phyloP scores from a whole-genome alignment of 129 eudicot genomes.

The Calendula officinalis region DNA sequence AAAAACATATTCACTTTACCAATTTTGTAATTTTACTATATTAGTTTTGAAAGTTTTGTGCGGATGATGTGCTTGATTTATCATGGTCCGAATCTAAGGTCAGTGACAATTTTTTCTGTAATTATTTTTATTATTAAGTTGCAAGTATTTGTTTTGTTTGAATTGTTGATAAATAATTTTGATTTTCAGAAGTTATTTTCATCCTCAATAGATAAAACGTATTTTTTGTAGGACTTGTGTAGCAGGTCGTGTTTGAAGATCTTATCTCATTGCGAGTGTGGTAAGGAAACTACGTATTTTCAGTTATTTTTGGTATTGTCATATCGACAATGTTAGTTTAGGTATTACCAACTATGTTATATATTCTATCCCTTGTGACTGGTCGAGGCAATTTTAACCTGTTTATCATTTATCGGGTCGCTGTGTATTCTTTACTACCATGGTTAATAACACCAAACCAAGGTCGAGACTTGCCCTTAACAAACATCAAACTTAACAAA shows the following conservation, averaged over 20 bases:
- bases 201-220: constrained; percentile 98
- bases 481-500: too few relatives aligned
- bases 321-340: too few relatives aligned
- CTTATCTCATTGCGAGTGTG: constrained; percentile 97
- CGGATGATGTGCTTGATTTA: constrained; percentile 83
- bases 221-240: constrained; percentile 81
- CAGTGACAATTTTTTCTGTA: constrained; percentile 32
- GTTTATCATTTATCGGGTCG: too few relatives aligned
- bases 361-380: constrained; percentile 3
- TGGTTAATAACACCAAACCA: too few relatives aligned
- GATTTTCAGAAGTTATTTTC: constrained; percentile 87
- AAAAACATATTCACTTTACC: too few relatives aligned
- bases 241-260: constrained; percentile 90
- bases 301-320: too few relatives aligned
- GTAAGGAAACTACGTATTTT: constrained; percentile 38
- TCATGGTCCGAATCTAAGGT: constrained; percentile 99
- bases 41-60: too few relatives aligned
- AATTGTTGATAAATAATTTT: not conserved
- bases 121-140: not conserved
- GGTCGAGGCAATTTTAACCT: constrained; percentile 83
- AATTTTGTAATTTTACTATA: too few relatives aligned
- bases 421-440: too few relatives aligned
- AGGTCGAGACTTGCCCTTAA: too few relatives aligned
- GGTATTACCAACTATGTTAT: too few relatives aligned
- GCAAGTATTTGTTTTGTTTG: not conserved